Evolutionary conservation across 108 stramenopile genomes (phyloP), one percentile per base, ranked within the genome.

Genomic region (Parietichytrium sp.): DNA sequence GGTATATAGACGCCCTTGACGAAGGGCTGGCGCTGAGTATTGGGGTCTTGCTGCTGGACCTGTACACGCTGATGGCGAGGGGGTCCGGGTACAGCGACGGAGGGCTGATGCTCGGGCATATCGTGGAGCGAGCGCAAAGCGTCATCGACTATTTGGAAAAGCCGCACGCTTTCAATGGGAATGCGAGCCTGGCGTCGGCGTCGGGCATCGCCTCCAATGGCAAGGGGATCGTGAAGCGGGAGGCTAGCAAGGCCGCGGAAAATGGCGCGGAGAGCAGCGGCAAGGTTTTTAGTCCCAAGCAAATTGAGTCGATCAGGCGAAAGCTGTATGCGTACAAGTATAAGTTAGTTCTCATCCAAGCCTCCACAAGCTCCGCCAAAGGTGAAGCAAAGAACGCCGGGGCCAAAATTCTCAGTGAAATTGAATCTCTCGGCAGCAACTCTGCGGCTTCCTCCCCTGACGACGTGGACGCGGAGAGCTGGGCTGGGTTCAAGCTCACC

Each of bases 121-220:
- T 72, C 42, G 61, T 42, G 6, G 61, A 72, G 61, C 61, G 45
- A 27, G 61, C 61, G 33, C 61, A 72, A 45, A 72, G 61, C 33
- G 61, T 72, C 1, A 27, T 72, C 20, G 61, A 72, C 33, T 72
- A 72, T 72, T 72, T 72, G 61, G 61, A 72, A n/a, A 72, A 72
- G 20, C 61, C 61, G 1, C 61, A 72, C 61, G 61, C 61, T 20
- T 72, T 72, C 33, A 72, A 72, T 27, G 61, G 15, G 29, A 33
- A 27, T 20, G 29, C 23, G 29, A 55, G 29, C 26, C 54, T 55
- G 13, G 23, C 54, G n/a, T n/a, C n/a, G n/a, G n/a, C n/a, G n/a
- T n/a, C n/a, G n/a, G n/a, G n/a, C n/a, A n/a, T n/a, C n/a, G n/a
- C n/a, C n/a, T n/a, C n/a, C n/a, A n/a, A 72, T 33, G 38, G 16